Conservation (phyloP, 129 eudicot genomes). For the Saposhnikovia divaricata region DNA sequence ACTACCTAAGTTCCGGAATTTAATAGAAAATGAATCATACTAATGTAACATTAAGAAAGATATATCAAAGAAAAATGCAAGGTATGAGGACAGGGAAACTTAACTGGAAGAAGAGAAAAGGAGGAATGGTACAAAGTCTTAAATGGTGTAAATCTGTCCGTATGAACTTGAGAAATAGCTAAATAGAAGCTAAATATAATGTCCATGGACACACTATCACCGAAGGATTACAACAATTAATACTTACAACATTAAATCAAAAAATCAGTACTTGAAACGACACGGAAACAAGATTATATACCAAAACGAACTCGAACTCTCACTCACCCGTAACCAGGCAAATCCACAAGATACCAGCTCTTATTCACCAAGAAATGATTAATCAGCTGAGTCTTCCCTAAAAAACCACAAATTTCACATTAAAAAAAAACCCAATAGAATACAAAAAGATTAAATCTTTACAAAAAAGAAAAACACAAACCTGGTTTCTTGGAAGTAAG, state of each 20-base stretch:
- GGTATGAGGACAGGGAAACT: background rate
- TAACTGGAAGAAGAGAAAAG: background rate
- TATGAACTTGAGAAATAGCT: background rate
- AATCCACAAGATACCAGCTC: conserved; percentile 89
- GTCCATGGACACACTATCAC: background rate
- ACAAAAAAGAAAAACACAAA: background rate
- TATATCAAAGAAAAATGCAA: background rate
- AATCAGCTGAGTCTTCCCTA: conserved; percentile 88
- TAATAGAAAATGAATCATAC: background rate
- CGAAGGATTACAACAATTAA: background rate
- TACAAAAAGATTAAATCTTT: background rate
- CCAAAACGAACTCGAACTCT: background rate
- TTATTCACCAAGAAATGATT: conserved; percentile 91
- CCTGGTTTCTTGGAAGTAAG: conserved; percentile 96
- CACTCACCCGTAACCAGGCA: conserved; percentile 93
- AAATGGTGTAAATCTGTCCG: background rate
- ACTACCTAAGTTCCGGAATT: background rate
- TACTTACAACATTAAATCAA: background rate
- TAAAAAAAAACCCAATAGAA: background rate
- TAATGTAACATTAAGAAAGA: background rate
- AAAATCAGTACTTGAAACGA: background rate
- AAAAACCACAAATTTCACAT: conserved; percentile 3
- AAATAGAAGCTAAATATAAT: background rate
- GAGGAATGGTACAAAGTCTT: background rate
- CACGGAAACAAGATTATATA: background rate